Evolutionary conservation across 371 early-diverging fungal species (phyloP).

Genomic region (Saksenaea oblongispora): DNA sequence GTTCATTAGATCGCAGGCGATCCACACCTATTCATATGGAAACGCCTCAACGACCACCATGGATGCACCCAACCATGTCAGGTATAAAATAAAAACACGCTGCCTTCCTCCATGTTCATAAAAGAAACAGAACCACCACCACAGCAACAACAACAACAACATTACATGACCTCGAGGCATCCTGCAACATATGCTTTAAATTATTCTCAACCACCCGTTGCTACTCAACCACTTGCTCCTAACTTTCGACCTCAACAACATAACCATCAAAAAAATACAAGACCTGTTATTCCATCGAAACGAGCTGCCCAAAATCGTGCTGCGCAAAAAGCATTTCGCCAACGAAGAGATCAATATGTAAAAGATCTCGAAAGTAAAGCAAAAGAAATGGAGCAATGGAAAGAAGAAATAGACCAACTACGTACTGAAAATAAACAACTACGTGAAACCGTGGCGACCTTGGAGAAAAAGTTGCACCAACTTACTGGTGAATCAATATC

Average conservation of each 20-base stretch:
- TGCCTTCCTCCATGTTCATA: background rate
- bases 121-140: background rate
- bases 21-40: slow-evolving; percentile 11
- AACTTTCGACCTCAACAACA: background rate
- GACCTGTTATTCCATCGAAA: slow-evolving; percentile 30
- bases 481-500: slow-evolving; percentile 14
- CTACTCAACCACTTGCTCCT: slow-evolving; percentile 1
- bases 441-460: slow-evolving; percentile 13
- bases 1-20: slow-evolving; percentile 10
- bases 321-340: slow-evolving; percentile 51
- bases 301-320: slow-evolving; percentile 46
- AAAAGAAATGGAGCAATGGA: slow-evolving; percentile 48
- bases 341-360: slow-evolving; percentile 48
- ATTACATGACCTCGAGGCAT: background rate
- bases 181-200: background rate
- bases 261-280: slow-evolving; percentile 2
- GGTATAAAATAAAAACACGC: slow-evolving; percentile 1
- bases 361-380: slow-evolving; percentile 47
- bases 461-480: slow-evolving; percentile 16
- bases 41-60: slow-evolving; percentile 9
- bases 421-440: slow-evolving; percentile 41
- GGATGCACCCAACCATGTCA: slow-evolving; percentile 12
- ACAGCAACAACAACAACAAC: slow-evolving; percentile 8
- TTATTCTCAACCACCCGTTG: background rate
- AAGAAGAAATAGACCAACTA: slow-evolving; percentile 46